These are phyloP conservation scores for Multifurca ochricompacta DNA, from an alignment of 768 basidiomycete species.

Conservation along the genomic window DNA sequence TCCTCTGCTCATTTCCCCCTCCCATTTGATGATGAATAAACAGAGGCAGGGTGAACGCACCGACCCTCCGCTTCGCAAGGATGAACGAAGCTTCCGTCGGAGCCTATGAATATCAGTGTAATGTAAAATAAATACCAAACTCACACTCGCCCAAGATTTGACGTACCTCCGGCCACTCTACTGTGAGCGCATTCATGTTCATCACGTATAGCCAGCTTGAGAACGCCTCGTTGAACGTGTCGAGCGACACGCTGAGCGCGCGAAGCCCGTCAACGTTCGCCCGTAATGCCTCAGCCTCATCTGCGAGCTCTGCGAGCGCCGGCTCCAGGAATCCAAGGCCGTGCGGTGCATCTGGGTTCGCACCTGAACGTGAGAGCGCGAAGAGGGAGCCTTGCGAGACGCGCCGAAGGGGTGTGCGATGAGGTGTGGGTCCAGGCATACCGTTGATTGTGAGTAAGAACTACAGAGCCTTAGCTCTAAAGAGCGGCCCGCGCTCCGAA, in stretches of 20 bases:
- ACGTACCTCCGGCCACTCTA: constrained; percentile 81
- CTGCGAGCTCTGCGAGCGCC: constrained; percentile 76
- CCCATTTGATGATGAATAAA: not conserved
- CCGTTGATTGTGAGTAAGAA: too few relatives aligned
- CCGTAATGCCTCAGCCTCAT: constrained; percentile 78
- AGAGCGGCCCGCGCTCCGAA: too few relatives aligned
- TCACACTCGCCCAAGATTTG: too few relatives aligned
- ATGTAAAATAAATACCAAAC: not conserved
- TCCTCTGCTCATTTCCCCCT: constrained; percentile 37
- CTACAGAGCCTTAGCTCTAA: too few relatives aligned
- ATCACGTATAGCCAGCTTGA: constrained; percentile 86
- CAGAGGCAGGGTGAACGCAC: constrained; percentile 30
- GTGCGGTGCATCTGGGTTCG: constrained; percentile 68
- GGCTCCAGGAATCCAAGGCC: constrained; percentile 82
- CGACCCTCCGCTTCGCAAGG: constrained; percentile 52
- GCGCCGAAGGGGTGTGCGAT: constrained; percentile 77
- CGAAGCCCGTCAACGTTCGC: constrained; percentile 67
- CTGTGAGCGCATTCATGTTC: constrained; percentile 93
- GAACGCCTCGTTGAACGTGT: constrained; percentile 87
- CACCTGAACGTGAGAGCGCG: constrained; percentile 69
- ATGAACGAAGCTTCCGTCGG: constrained; percentile 32
- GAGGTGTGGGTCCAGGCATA: constrained; percentile 38
- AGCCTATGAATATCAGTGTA: constrained; percentile 17
- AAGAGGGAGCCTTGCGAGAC: constrained; percentile 90
- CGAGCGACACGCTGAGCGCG: constrained; percentile 64